Evolutionary conservation across 2,329 filamentous ascomycete genomes (phyloP).

Genomic region (Arthrobotrys conoides): DNA sequence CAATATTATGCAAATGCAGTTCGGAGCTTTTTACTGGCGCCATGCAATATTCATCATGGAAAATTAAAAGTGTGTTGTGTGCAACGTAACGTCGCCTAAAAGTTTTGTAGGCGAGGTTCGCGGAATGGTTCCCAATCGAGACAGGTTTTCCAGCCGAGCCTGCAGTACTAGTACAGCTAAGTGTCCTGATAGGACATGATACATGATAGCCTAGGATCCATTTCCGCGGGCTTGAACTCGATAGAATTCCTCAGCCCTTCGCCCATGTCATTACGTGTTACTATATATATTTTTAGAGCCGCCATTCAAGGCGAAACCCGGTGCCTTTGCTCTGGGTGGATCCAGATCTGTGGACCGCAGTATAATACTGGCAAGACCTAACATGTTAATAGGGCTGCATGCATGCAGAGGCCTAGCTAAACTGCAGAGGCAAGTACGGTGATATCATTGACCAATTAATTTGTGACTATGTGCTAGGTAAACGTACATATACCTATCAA

Average conservation of each 20-base stretch:
- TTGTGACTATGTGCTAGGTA: too few relatives aligned
- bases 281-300: not conserved
- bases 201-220: not conserved
- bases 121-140: slow-evolving; percentile 11
- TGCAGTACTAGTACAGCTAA: too few relatives aligned
- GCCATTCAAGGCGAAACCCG: not conserved
- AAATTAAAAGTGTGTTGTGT: not conserved
- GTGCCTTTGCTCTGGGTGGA: not conserved
- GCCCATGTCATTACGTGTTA: not conserved
- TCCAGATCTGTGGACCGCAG: too few relatives aligned
- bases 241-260: not conserved
- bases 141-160: slow-evolving; percentile 3
- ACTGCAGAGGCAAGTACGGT: not conserved
- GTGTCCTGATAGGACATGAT: too few relatives aligned
- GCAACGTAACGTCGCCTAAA: slow-evolving; percentile 29
- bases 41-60: too few relatives aligned
- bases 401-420: not conserved
- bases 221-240: not conserved
- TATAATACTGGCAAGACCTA: not conserved
- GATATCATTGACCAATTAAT: not conserved
- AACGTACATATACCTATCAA: too few relatives aligned
- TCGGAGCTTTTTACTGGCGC: slow-evolving; percentile 1
- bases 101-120: not conserved
- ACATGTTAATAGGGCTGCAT: not conserved
- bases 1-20: not conserved